Evolutionary conservation across 495 filamentous ascomycete species (phyloP).

Genomic region (Hypomontagnella submonticulosa): DNA sequence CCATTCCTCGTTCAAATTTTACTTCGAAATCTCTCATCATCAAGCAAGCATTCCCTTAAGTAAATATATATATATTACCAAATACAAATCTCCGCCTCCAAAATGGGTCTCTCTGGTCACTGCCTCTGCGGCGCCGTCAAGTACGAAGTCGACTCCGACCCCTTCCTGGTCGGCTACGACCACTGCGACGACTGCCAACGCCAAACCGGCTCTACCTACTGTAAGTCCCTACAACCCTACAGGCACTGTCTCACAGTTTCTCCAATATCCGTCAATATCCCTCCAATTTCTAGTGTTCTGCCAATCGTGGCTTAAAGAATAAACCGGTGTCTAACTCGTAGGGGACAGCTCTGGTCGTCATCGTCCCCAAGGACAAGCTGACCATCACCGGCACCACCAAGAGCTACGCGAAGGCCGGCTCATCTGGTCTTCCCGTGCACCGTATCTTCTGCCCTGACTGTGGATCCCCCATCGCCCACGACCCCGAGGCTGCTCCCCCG

Average conservation of each 20-base stretch:
- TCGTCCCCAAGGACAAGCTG: constrained; percentile 71
- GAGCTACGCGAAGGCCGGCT: constrained; percentile 65
- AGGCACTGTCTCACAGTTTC: constrained; percentile 3
- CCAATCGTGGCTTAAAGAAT: background rate
- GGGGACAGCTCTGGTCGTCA: constrained; percentile 68
- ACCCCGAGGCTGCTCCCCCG: constrained; percentile 71
- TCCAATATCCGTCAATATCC: background rate
- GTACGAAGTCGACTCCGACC: constrained; percentile 68
- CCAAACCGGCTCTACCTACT: constrained; percentile 75
- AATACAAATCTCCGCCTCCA: constrained; percentile 41
- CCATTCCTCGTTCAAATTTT: constrained; percentile 10
- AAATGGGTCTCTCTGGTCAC: constrained; percentile 73
- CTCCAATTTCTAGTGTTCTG: background rate
- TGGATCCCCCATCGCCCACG: constrained; percentile 75
- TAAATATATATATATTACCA: constrained; percentile 1
- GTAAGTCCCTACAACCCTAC: constrained; percentile 50
- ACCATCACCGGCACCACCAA: constrained; percentile 71
- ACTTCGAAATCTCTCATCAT: background rate
- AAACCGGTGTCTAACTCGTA: constrained; percentile 1
- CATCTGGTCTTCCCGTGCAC: constrained; percentile 68
- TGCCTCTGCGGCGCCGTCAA: constrained; percentile 77
- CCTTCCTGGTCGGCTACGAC: constrained; percentile 69
- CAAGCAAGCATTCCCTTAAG: constrained; percentile 1
- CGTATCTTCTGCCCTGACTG: constrained; percentile 76
- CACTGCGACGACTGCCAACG: constrained; percentile 80